These are phyloP conservation scores for Psilocybe subaeruginosa DNA, from an alignment of 768 basidiomycete genomes.

Conservation along the genomic window DNA sequence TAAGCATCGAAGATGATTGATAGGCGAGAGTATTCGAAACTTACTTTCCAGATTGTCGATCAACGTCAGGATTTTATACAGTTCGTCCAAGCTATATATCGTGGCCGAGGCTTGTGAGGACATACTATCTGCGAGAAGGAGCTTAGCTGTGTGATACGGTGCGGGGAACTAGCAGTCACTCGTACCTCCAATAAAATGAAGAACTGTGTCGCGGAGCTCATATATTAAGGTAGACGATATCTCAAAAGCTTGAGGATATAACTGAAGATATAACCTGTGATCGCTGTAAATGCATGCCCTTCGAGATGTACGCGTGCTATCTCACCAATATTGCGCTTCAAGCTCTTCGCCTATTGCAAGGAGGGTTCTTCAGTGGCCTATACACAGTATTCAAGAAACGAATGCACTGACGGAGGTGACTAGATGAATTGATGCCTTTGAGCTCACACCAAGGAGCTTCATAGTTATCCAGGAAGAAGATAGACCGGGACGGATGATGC, in stretches of 20 bases:
- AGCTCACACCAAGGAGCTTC: constrained; percentile 31
- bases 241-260: constrained; percentile 33
- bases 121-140: constrained; percentile 32
- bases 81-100: constrained; percentile 36
- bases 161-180: neutral
- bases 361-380: neutral
- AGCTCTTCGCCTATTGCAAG: constrained; percentile 36
- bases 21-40: neutral
- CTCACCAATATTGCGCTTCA: constrained; percentile 44
- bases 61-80: constrained; percentile 38
- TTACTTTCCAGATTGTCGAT: constrained; percentile 38
- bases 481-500: constrained; percentile 42
- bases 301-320: neutral
- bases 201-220: constrained; percentile 39
- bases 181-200: constrained; percentile 39
- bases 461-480: constrained; percentile 59
- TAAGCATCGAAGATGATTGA: neutral
- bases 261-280: constrained; percentile 36
- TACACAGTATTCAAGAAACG: neutral
- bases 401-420: constrained; percentile 41
- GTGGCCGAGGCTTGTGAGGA: constrained; percentile 41
- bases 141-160: neutral
- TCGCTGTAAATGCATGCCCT: neutral
- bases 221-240: constrained; percentile 29
- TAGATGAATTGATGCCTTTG: constrained; percentile 37